Evolutionary conservation across 306 rosid genomes (phyloP).

Genomic region (Prinsepia uniflora): DNA sequence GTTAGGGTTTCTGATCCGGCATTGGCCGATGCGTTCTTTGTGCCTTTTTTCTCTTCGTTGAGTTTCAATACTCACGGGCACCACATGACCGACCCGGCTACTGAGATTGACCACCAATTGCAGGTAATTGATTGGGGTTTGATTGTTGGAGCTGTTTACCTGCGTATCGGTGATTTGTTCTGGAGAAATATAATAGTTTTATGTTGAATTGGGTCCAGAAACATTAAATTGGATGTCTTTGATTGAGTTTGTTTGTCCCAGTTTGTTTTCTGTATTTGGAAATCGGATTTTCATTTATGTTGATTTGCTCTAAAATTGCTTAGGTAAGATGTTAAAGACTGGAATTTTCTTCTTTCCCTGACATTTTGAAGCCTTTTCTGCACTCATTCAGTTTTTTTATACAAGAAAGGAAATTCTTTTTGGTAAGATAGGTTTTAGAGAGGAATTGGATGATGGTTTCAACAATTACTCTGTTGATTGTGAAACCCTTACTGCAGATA

Average conservation of each 20-base stretch:
- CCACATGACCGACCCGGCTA: slow-evolving; percentile 77
- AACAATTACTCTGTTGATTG: neutral
- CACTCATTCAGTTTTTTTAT: too few relatives aligned
- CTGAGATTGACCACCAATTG: slow-evolving; percentile 71
- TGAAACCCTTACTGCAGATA: neutral
- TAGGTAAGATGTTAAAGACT: neutral
- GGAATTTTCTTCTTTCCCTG: neutral
- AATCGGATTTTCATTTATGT: neutral
- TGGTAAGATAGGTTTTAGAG: neutral
- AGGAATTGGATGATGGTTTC: slow-evolving; percentile 8
- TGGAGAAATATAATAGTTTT: neutral
- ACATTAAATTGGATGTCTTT: neutral
- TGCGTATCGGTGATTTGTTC: neutral
- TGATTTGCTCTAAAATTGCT: too few relatives aligned
- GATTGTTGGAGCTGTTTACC: neutral
- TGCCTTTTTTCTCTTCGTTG: slow-evolving; percentile 88
- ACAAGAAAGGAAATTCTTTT: neutral
- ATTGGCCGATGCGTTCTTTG: slow-evolving; percentile 76
- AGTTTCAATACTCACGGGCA: slow-evolving; percentile 89
- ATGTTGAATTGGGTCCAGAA: neutral
- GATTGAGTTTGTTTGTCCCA: neutral
- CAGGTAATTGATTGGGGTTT: slow-evolving; percentile 48
- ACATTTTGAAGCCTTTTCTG: neutral
- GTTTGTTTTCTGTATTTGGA: neutral
- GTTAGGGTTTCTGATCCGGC: slow-evolving; percentile 86